A percentile compares a stretch with the other conserved stretches of the same genome.
Conservation (phyloP, 129 eudicot species). For the Artemisia argyi region DNA sequence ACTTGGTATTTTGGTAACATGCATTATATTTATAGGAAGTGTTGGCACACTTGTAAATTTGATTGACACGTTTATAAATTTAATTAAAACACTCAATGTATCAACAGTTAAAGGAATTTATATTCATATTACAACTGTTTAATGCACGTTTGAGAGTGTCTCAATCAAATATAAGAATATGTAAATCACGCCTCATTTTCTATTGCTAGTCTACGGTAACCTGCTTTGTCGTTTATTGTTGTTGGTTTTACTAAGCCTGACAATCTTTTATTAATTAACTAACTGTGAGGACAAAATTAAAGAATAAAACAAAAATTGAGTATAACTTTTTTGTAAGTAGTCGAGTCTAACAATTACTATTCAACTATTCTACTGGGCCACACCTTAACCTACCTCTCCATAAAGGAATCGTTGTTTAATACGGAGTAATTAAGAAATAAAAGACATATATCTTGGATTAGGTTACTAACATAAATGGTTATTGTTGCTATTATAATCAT, state of each 20-base stretch:
- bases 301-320: slow-evolving; percentile 19
- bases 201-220: neutral
- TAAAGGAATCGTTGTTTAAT: slow-evolving; percentile 10
- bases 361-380: slow-evolving; percentile 18
- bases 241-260: neutral
- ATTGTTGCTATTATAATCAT: slow-evolving; percentile 15
- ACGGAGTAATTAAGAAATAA: neutral
- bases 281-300: slow-evolving; percentile 15
- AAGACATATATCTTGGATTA: slow-evolving; percentile 38
- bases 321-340: neutral
- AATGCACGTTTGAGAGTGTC: no score
- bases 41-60: no score
- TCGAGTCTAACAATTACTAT: neutral
- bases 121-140: no score
- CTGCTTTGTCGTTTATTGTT: neutral
- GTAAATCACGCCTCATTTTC: no score
- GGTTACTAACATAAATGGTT: slow-evolving; percentile 37
- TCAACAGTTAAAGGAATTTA: no score
- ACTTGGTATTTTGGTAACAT: neutral
- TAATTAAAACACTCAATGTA: no score
- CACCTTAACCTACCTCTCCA: slow-evolving; percentile 16
- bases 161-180: no score
- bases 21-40: no score
- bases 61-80: no score
- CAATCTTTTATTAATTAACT: neutral